These are phyloP conservation scores for Penicillium expansum DNA, from an alignment of 2,329 filamentous ascomycete genomes.

Conservation along the genomic window DNA sequence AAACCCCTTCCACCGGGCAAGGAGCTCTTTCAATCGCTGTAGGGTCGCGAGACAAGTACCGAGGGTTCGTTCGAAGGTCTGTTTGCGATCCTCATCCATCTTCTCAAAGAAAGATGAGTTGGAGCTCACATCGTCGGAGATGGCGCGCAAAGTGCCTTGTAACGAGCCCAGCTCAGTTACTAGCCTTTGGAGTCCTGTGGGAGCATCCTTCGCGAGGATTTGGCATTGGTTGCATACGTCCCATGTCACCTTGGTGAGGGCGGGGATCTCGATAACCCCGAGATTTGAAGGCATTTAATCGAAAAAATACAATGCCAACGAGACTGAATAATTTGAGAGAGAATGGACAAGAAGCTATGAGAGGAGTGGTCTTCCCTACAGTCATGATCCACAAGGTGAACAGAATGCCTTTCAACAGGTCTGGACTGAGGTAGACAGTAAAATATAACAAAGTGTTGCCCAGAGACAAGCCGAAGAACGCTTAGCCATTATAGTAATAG, in stretches of 20 bases:
- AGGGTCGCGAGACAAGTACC: conserved; percentile 24
- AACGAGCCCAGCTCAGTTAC: conserved; percentile 28
- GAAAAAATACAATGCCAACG: background rate
- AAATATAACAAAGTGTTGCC: conserved; percentile 1
- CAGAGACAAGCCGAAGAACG: background rate
- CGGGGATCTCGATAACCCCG: conserved; percentile 23
- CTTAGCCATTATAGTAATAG: background rate
- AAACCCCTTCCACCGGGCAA: conserved; percentile 22
- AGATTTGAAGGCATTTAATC: conserved; percentile 24
- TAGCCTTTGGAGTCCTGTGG: conserved; percentile 30
- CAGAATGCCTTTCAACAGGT: background rate
- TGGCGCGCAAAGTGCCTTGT: conserved; percentile 23
- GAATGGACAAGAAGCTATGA: background rate
- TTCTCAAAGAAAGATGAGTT: conserved; percentile 24
- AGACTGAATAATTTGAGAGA: no score
- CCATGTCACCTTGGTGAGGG: conserved; percentile 27
- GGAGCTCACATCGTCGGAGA: conserved; percentile 27
- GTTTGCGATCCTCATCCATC: conserved; percentile 23
- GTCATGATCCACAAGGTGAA: background rate
- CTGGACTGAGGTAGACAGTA: background rate
- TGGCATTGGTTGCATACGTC: conserved; percentile 31
- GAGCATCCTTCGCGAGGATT: conserved; percentile 25
- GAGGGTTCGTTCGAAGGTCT: conserved; percentile 26
- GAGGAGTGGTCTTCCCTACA: background rate
- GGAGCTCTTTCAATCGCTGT: conserved; percentile 22